These are phyloP conservation scores for Ogataea populi-albae DNA, from an alignment of 805 yeast genomes.

Conservation along the genomic window DNA sequence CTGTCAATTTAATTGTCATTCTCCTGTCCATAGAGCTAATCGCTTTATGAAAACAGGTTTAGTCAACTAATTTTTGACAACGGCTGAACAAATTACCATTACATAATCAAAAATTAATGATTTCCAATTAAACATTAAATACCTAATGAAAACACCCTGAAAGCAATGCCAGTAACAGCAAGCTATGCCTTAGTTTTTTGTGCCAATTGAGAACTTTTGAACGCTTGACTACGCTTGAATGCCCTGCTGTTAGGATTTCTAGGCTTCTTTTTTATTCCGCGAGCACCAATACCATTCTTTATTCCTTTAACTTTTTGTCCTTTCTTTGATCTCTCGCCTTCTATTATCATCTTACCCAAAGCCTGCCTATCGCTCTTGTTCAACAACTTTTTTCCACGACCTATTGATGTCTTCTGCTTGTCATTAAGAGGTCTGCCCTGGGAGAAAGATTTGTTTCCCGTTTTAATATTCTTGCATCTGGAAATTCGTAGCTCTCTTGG, in stretches of 20 bases:
- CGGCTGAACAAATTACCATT: too few relatives aligned
- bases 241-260: conserved; percentile 53
- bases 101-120: too few relatives aligned
- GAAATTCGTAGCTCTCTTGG: conserved; percentile 71
- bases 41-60: too few relatives aligned
- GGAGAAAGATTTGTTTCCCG: conserved; percentile 14
- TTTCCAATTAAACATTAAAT: too few relatives aligned
- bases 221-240: conserved; percentile 45
- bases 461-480: conserved; percentile 52
- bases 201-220: conserved; percentile 14
- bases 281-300: conserved; percentile 47
- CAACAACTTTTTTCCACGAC: conserved; percentile 71
- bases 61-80: too few relatives aligned
- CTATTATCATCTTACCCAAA: conserved; percentile 57
- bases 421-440: conserved; percentile 38
- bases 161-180: too few relatives aligned
- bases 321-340: conserved; percentile 77
- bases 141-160: too few relatives aligned
- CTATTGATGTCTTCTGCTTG: conserved; percentile 70
- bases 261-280: conserved; percentile 45
- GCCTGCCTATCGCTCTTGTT: conserved; percentile 79
- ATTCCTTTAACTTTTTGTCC: conserved; percentile 61
- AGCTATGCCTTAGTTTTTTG: too few relatives aligned
- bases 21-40: too few relatives aligned
- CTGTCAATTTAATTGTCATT: too few relatives aligned